A percentile compares a stretch with the other conserved stretches of the same genome.
Conservation (phyloP, 495 filamentous ascomycete species). For the Aspergillus coremiiformis region DNA sequence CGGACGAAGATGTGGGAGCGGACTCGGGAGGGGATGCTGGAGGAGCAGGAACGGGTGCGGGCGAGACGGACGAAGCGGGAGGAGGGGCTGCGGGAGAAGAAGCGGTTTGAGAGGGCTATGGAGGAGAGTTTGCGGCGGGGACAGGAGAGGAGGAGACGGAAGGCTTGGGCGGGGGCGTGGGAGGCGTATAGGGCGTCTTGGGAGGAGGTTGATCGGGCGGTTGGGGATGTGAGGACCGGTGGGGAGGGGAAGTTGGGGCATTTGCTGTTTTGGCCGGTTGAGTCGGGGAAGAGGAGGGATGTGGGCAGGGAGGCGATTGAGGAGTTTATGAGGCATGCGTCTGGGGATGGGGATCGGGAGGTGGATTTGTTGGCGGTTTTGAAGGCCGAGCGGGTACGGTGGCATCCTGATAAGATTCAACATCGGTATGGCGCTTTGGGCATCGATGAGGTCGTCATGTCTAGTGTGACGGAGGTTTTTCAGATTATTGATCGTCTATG, state of each 20-base stretch:
- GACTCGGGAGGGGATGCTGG: slow-evolving; percentile 56
- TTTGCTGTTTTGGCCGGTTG: slow-evolving; percentile 72
- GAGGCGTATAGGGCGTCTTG: slow-evolving; percentile 55
- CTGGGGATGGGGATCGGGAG: slow-evolving; percentile 18
- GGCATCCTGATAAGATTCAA: slow-evolving; percentile 98
- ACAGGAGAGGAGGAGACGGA: slow-evolving; percentile 39
- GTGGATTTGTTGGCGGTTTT: slow-evolving; percentile 51
- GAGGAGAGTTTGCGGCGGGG: slow-evolving; percentile 48
- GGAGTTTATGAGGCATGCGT: slow-evolving; percentile 54
- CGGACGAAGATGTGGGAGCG: slow-evolving; percentile 89
- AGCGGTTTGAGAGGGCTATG: slow-evolving; percentile 37
- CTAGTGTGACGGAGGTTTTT: slow-evolving; percentile 82
- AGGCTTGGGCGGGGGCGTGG: slow-evolving; percentile 52
- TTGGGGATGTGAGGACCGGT: slow-evolving; percentile 1
- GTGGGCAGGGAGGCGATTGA: slow-evolving; percentile 54
- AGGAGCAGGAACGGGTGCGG: slow-evolving; percentile 57
- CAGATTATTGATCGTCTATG: slow-evolving; percentile 84
- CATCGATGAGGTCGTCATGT: slow-evolving; percentile 60
- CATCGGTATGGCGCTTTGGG: slow-evolving; percentile 67
- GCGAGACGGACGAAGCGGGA: slow-evolving; percentile 45
- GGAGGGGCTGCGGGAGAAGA: slow-evolving; percentile 25
- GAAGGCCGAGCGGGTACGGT: slow-evolving; percentile 81
- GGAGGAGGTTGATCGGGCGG: slow-evolving; percentile 45
- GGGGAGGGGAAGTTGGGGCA: slow-evolving; percentile 20
- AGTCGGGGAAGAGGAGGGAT: slow-evolving; percentile 53